Percentiles rank a stretch among this genome's conserved stretches.
phyloP scores from a whole-genome alignment of 2,329 filamentous ascomycete genomes.

The Escovopsis sp. region DNA sequence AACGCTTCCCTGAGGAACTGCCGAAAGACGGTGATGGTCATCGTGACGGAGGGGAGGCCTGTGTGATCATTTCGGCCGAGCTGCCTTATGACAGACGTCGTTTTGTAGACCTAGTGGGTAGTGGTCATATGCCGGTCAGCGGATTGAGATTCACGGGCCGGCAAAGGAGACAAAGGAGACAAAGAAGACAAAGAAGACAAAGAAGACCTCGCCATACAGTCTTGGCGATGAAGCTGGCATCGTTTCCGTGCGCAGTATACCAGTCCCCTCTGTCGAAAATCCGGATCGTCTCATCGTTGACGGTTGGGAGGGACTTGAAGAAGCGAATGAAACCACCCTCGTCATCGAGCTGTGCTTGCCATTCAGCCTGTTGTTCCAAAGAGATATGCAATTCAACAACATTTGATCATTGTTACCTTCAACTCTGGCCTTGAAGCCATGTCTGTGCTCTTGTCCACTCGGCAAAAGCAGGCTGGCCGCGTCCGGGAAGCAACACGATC shows the following conservation, averaged over 20 bases:
- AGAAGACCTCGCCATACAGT: conserved; percentile 34
- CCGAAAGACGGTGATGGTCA: conserved; percentile 88
- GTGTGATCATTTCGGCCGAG: conserved; percentile 72
- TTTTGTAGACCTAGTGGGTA: conserved; percentile 68
- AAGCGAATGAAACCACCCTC: conserved; percentile 94
- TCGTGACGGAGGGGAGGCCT: conserved; percentile 83
- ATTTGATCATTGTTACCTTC: conserved; percentile 33
- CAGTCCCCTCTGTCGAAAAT: conserved; percentile 91
- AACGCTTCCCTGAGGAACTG: conserved; percentile 91
- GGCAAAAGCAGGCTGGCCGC: conserved; percentile 8
- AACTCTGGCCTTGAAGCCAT: conserved; percentile 62
- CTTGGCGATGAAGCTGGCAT: conserved; percentile 71
- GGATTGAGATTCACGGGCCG: background rate
- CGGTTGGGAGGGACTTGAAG: conserved; percentile 70
- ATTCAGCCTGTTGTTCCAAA: conserved; percentile 4
- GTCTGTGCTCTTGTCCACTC: conserved; percentile 9
- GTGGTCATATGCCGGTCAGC: background rate
- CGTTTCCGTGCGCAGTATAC: conserved; percentile 83
- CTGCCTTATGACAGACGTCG: conserved; percentile 84
- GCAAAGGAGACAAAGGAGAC: no score
- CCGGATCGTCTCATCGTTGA: conserved; percentile 62
- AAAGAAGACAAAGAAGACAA: background rate
- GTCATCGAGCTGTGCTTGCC: conserved; percentile 60
- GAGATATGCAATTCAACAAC: background rate
- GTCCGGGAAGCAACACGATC: no score